Evolutionary conservation across 2,329 filamentous ascomycete species (phyloP), one percentile per base, ranked within the genome.

Genomic region (Hymenoscyphus infarciens): DNA sequence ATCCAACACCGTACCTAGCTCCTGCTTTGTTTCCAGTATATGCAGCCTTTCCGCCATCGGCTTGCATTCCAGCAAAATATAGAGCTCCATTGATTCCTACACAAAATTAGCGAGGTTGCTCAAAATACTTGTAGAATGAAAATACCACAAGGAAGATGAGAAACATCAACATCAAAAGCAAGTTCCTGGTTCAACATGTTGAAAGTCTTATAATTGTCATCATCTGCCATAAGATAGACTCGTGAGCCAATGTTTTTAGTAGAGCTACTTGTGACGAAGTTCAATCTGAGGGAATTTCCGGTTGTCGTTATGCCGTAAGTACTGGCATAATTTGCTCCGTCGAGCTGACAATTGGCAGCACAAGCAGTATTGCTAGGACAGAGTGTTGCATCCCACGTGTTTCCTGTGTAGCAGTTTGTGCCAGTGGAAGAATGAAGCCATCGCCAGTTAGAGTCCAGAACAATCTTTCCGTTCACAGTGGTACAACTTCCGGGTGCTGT

Each of bases 101-200:
- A 11, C 22, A 25, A n/a, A 22, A 13, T 52, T 52, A 52, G 45
- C 45, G 10, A 52, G 13, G 11, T 5, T 25, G 19, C 2, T 22
- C 22, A 22, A 5, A 25, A 25, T 52, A 10, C 16, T 5, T 13
- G 35, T 11, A 13, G 11, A 5, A 13, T 7, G 19, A 52, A 22
- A 25, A 91, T 77, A 64, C 88, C 88, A 71, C 88, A 91, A 64
- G 83, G 82, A 22, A 89, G 78, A 71, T 57, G 25, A 15, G 60
- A 61, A 52, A 52, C 45, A 52, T 22, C 58, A 53, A 89, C 87
- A 61, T 89, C 86, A 65, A 90, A 89, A 62, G 85, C 85, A 77
- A 90, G 85, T 75, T 90, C 87, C 71, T 87, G 81, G 75, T 83
- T 83, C 60, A 84, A 79, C 65, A 89, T 78, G 64, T 84, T 80